These are phyloP conservation scores for Oryza brachyantha DNA, from an alignment of 176 grass and related monocot species.

Conservation along the genomic window DNA sequence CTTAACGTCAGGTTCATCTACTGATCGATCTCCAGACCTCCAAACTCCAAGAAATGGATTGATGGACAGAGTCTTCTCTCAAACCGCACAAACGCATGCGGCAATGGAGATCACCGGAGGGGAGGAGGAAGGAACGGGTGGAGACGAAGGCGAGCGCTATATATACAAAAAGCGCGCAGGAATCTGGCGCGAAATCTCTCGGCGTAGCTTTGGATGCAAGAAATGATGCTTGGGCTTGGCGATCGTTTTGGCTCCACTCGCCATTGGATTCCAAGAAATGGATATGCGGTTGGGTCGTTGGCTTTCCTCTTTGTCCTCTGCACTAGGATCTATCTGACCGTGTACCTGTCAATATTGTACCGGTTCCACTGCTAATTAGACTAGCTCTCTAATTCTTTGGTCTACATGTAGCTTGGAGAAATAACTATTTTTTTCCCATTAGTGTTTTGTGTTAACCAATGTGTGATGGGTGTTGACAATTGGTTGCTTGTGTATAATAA, in stretches of 20 bases:
- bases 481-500: neutral
- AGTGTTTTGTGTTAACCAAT: conserved; percentile 26
- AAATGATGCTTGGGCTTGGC: conserved; percentile 39
- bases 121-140: neutral
- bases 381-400: neutral
- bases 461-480: neutral
- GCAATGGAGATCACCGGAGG: neutral
- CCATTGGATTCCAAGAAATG: conserved; percentile 47
- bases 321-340: conserved; percentile 16
- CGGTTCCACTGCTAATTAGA: neutral
- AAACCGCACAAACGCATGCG: neutral
- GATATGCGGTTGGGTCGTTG: conserved; percentile 24
- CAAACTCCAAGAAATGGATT: neutral
- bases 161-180: conserved; percentile 10
- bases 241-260: conserved; percentile 32
- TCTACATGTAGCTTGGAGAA: neutral
- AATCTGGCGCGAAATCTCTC: conserved; percentile 33
- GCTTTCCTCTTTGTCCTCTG: conserved; percentile 41
- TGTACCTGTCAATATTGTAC: neutral
- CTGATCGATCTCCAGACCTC: neutral
- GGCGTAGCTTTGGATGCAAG: conserved; percentile 50
- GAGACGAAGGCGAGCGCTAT: conserved; percentile 1
- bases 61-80: neutral
- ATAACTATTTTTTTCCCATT: conserved; percentile 12
- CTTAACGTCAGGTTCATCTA: conserved; percentile 53